Evolutionary conservation across 345 rosid species (phyloP).

Genomic region (Orychophragmus violaceus): DNA sequence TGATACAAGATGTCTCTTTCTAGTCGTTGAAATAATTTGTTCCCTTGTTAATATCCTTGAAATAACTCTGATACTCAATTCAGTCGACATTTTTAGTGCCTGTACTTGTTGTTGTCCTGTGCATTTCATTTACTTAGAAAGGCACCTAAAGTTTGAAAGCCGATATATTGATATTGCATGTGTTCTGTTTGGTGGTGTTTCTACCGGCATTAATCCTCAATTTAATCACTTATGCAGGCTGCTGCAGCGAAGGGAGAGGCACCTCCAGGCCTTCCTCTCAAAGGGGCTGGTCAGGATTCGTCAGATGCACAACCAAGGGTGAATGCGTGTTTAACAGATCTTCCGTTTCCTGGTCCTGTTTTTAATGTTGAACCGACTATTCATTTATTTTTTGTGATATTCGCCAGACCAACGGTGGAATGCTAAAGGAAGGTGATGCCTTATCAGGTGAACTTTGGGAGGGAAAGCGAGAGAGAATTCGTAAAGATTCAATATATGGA

Average conservation of each 20-base stretch:
- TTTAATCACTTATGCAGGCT: slow-evolving; percentile 52
- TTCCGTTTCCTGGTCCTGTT: not conserved
- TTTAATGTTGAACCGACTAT: not conserved
- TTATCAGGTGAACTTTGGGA: slow-evolving; percentile 97
- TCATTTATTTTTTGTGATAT: slow-evolving; percentile 9
- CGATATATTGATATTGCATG: not conserved
- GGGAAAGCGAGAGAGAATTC: slow-evolving; percentile 78
- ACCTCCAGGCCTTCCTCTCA: slow-evolving; percentile 97
- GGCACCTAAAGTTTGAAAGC: not conserved
- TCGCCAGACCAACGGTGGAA: slow-evolving; percentile 70
- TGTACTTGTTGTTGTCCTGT: not conserved
- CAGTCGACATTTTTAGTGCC: not conserved
- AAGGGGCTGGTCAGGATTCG: slow-evolving; percentile 97
- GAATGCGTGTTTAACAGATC: slow-evolving; percentile 20
- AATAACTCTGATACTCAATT: slow-evolving; percentile 7
- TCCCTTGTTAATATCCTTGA: not conserved
- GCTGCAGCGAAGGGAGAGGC: slow-evolving; percentile 99
- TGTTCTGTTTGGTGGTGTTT: not conserved
- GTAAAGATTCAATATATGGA: slow-evolving; percentile 73
- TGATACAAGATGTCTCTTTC: not conserved
- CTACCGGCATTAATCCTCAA: not conserved
- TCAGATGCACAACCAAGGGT: slow-evolving; percentile 86
- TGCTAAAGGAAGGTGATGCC: slow-evolving; percentile 83
- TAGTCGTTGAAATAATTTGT: not conserved
- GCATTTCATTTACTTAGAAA: not conserved